A percentile compares a stretch with the other conserved stretches of the same genome.
Evolutionary conservation across 371 early-diverging fungal genomes (phyloP).

Genomic region (Dentiscutata heterogama): DNA sequence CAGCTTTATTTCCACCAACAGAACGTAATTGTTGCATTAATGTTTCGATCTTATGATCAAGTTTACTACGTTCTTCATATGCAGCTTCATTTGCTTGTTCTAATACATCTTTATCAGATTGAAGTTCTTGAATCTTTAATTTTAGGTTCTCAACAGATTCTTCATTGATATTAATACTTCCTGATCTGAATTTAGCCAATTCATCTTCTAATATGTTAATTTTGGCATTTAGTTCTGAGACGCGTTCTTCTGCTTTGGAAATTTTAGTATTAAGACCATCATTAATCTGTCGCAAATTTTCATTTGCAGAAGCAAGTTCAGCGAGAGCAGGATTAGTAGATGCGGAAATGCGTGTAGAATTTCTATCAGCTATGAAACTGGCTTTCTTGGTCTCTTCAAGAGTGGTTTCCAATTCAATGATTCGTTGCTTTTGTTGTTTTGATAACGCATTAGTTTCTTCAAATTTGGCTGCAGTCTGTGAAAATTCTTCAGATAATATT

Average conservation of each 20-base stretch:
- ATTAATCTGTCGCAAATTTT: conserved; percentile 32
- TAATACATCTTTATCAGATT: conserved; percentile 34
- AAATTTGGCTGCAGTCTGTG: conserved; percentile 13
- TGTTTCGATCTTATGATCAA: conserved; percentile 41
- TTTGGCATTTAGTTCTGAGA: neutral
- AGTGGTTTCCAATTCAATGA: conserved; percentile 29
- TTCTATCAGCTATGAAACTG: too few relatives aligned
- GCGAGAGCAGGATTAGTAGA: neutral
- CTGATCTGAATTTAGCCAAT: neutral
- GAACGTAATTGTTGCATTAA: conserved; percentile 28
- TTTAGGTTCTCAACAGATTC: neutral
- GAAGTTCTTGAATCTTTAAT: conserved; percentile 18
- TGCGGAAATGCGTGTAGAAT: too few relatives aligned
- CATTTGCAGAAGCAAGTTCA: conserved; percentile 27
- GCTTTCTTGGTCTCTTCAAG: neutral
- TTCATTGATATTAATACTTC: neutral
- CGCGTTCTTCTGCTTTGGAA: neutral
- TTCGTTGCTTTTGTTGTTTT: conserved; percentile 30
- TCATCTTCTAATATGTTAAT: neutral
- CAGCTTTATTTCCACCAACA: conserved; percentile 28
- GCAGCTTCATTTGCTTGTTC: conserved; percentile 20
- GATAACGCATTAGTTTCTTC: conserved; percentile 14
- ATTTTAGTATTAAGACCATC: conserved; percentile 17
- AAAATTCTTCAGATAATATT: conserved; percentile 34
- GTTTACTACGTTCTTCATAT: conserved; percentile 31